A percentile compares a stretch with the other conserved stretches of the same genome.
Evolutionary conservation across 495 filamentous ascomycete genomes (phyloP).

Genomic region (Sphaerosporella brunnea): DNA sequence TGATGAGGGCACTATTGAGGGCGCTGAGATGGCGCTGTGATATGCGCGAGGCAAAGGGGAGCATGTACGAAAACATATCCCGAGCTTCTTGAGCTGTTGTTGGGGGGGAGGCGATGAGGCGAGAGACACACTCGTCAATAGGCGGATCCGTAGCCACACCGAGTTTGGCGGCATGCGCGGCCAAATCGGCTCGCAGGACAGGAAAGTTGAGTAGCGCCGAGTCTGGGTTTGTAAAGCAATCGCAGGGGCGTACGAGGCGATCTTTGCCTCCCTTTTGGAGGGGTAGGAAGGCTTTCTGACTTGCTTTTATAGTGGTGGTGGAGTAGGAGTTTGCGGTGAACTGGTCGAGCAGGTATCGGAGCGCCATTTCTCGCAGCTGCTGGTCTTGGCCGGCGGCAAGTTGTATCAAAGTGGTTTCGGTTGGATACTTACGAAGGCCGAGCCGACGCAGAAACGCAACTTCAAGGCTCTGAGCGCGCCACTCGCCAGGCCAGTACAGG

Average conservation of each 20-base stretch:
- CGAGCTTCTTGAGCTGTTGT: constrained; percentile 43
- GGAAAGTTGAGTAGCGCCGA: constrained; percentile 61
- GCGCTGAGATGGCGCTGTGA: constrained; percentile 48
- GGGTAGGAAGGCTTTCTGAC: constrained; percentile 33
- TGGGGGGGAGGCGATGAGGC: constrained; percentile 53
- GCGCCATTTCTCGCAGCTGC: constrained; percentile 40
- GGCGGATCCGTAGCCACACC: constrained; percentile 65
- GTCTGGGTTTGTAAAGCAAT: constrained; percentile 66
- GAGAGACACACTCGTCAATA: constrained; percentile 52
- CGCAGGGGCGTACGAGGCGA: constrained; percentile 46
- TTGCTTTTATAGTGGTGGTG: constrained; percentile 36
- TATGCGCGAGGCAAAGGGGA: constrained; percentile 56
- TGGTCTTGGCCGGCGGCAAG: constrained; percentile 48
- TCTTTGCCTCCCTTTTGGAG: constrained; percentile 27
- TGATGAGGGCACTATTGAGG: constrained; percentile 45
- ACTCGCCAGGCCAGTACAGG: constrained; percentile 69
- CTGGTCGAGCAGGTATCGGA: constrained; percentile 70
- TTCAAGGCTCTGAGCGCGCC: constrained; percentile 44
- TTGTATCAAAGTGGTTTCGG: constrained; percentile 54
- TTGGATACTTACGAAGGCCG: constrained; percentile 51
- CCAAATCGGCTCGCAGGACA: constrained; percentile 54
- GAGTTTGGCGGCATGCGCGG: constrained; percentile 59
- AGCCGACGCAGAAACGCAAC: constrained; percentile 52
- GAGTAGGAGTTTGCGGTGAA: constrained; percentile 60
- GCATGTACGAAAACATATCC: constrained; percentile 60